These are phyloP conservation scores for Starmerella vitae DNA, from an alignment of 805 yeast genomes.

Conservation along the genomic window DNA sequence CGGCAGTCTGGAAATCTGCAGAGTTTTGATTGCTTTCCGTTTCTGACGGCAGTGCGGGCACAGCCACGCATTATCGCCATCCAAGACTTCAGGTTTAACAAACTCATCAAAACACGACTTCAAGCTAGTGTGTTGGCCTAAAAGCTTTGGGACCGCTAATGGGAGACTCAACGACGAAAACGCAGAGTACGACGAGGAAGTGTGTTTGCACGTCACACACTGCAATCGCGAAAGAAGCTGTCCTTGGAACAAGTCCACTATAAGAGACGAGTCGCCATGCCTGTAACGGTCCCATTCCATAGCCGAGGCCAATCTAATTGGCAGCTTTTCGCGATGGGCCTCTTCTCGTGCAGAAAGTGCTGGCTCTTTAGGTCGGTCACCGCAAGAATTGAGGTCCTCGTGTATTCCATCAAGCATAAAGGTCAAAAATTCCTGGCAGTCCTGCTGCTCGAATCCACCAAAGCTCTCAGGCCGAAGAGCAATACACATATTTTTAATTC, in stretches of 20 bases:
- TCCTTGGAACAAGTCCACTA: conserved; percentile 78
- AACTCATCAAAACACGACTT: conserved; percentile 65
- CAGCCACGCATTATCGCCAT: conserved; percentile 69
- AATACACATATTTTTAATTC: conserved; percentile 57
- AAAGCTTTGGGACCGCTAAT: conserved; percentile 28
- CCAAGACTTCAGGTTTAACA: conserved; percentile 58
- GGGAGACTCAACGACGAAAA: conserved; percentile 72
- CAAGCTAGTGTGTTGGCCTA: conserved; percentile 29
- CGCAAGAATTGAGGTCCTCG: conserved; percentile 66
- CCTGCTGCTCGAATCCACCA: conserved; percentile 63
- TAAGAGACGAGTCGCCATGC: conserved; percentile 60
- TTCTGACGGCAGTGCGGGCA: conserved; percentile 63
- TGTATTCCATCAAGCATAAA: conserved; percentile 64
- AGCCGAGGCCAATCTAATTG: conserved; percentile 68
- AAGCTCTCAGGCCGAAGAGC: conserved; percentile 46
- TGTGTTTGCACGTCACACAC: conserved; percentile 57
- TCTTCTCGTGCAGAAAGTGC: conserved; percentile 65
- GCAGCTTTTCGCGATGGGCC: conserved; percentile 51
- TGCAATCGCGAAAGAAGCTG: conserved; percentile 68
- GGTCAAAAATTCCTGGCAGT: conserved; percentile 68
- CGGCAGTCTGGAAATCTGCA: conserved; percentile 68
- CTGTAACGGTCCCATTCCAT: conserved; percentile 87
- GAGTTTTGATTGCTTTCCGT: conserved; percentile 51
- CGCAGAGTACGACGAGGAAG: conserved; percentile 78
- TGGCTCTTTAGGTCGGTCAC: conserved; percentile 38